Conservation (phyloP, 169 alveolate genomes). For the Amoebophrya sp. region DNA sequence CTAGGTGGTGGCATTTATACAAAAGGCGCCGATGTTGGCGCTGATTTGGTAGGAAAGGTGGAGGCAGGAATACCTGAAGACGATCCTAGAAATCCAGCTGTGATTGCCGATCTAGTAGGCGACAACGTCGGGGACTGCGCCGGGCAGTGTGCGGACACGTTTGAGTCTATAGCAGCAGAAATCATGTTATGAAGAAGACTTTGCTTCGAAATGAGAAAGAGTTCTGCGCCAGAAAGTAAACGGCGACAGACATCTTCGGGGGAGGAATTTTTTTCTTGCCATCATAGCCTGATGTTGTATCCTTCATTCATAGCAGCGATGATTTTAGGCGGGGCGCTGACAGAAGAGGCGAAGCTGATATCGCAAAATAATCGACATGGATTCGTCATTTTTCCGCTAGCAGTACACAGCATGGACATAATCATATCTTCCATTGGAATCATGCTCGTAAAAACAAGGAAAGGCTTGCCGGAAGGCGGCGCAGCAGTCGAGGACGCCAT, state of each 20-base stretch:
- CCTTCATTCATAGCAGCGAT: no score
- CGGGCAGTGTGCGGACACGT: conserved; percentile 78
- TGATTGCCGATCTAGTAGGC: conserved; percentile 79
- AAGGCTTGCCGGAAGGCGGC: conserved; percentile 54
- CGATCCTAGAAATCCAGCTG: conserved; percentile 83
- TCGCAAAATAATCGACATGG: conserved; percentile 44
- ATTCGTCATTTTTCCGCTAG: conserved; percentile 72
- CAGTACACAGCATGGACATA: conserved; percentile 71
- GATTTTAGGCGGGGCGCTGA: conserved; percentile 75
- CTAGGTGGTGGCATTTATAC: conserved; percentile 84
- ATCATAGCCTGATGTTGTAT: no score
- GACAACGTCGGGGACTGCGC: conserved; percentile 85
- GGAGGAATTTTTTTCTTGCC: no score
- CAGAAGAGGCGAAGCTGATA: conserved; percentile 56
- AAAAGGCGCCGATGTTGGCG: conserved; percentile 84
- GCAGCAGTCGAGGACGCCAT: conserved; percentile 57
- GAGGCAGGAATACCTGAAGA: conserved; percentile 81
- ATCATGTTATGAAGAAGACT: no score
- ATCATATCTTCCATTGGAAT: conserved; percentile 63
- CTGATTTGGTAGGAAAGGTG: conserved; percentile 79
- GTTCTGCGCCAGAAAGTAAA: no score
- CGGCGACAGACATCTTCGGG: no score
- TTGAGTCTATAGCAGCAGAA: conserved; percentile 78
- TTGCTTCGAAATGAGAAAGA: no score
- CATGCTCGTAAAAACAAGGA: conserved; percentile 57